Evolutionary conservation across 2,329 filamentous ascomycete species (phyloP), one percentile per base, ranked within the genome.

Genomic region (Aspergillus candidus): DNA sequence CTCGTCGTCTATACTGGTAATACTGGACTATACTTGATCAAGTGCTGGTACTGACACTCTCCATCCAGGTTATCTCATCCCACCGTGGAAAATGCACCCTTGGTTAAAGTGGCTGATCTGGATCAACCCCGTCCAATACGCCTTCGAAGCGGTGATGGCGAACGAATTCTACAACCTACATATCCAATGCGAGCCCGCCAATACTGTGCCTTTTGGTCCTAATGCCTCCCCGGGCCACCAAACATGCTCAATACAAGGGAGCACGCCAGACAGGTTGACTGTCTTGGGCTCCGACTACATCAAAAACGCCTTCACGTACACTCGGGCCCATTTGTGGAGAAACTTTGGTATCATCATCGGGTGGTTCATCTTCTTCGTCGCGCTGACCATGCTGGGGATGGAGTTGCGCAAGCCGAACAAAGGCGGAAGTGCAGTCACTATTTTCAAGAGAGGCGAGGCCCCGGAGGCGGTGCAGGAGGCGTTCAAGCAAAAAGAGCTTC

Each of bases 321-420:
- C 67, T 2, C 66, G 76, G 10, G 62, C 70, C 1, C 79, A 84
- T 53, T 58, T 84, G 1, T 85, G 82, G 82, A 71, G 80, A 1
- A 89, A 93, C 65, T 87, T 85, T 62, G 87, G 86, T 1, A 93
- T 95, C 50, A 82, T 94, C 48, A 61, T 89, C 10, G 81, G 75
- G 2, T 77, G 94, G 49, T 87, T 94, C 42, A 66, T 84, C 33
- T 80, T 81, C 47, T 94, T 94, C 69, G 72, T 95, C 3, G 65
- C 78, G 10, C 68, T 86, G 45, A 91, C 94, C 52, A 83, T 88
- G 32, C 74, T 87, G 12, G 74, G 91, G 0, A 89, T 88, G 58
- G 89, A 95, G 61, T 72, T 84, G 15, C 74, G 94, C 56, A 86
- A 81, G 46, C 88, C 83, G 53, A 86, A 87, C 34, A 84, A 85